Evolutionary conservation across 495 filamentous ascomycete species (phyloP), one percentile per base, ranked within the genome.

Genomic region (Evernia prunastri): DNA sequence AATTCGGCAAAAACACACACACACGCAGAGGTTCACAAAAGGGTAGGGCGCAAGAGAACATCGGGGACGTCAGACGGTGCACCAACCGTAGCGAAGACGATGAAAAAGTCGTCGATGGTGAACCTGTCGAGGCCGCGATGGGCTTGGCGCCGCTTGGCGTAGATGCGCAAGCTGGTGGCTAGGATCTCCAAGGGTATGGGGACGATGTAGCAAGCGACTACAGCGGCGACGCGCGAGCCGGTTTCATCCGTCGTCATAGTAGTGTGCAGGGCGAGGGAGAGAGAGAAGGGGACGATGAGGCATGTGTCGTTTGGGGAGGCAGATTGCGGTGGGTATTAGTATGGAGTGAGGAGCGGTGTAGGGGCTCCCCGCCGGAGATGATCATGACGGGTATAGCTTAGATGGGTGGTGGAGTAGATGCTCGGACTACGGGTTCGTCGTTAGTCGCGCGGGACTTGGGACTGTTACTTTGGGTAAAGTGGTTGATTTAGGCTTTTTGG

Each of bases 151-250:
- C 58, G 57, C 51, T 68, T 64, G 4, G 59, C 64, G 43, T 62
- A 69, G 36, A 71, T 56, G 20, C 69, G 69, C 53, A 69, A 42
- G 8, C 61, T 57, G 11, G 69, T 71, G 49, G 63, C 59, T 33
- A 66, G 23, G 4, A 71, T 56, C 54, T 68, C 64, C 4, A 71
- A 36, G 1, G 69, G 69, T 54, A 71, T 71, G 31, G 69, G 67
- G 25, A 69, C 60, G 6, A 65, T 60, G 31, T 71, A 71, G 40
- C 69, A 59, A 9, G 67, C 47, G 13, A 31, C 43, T 23, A 71
- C 61, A 9, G 59, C 66, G 23, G 36, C 56, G 4, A 65, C 61
- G 5, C 65, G 61, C 17, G 56, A 58, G 20, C 36, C 56, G 0
- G 47, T 51, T 58, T 37, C 31, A 37, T 58, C 36, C 9, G 56